These are phyloP conservation scores for Fistulinella cinereoalba DNA, from an alignment of 1,284 basidiomycete species.

Conservation along the genomic window DNA sequence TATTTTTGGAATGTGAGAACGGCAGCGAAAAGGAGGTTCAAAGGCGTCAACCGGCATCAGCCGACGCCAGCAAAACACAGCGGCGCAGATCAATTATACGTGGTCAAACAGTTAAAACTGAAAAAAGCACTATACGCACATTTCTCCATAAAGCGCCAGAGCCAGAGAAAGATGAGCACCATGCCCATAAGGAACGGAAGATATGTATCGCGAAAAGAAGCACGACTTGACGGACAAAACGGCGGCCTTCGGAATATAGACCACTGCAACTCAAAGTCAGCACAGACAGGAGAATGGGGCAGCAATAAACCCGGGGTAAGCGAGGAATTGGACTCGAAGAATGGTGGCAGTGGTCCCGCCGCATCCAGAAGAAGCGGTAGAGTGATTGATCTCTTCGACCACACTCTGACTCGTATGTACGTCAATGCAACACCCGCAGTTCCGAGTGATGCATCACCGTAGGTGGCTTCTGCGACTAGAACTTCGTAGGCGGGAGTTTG, in stretches of 20 bases:
- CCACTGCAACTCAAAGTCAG: conserved; percentile 43
- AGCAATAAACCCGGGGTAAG: background rate
- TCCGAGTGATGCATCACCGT: background rate
- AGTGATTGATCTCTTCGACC: conserved; percentile 3
- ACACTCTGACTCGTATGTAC: conserved; percentile 3
- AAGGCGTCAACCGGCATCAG: conserved; percentile 11
- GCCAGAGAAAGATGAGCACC: conserved; percentile 59
- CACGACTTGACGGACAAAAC: conserved; percentile 64
- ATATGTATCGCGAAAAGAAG: conserved; percentile 42
- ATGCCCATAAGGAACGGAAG: conserved; percentile 48
- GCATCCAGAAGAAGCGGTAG: conserved; percentile 4
- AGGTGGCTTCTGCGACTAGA: conserved; percentile 3
- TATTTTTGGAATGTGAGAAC: conserved; percentile 22
- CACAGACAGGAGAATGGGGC: background rate
- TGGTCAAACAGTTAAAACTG: background rate
- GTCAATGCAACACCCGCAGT: background rate
- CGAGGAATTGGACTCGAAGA: conserved; percentile 2
- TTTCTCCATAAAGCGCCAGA: conserved; percentile 59
- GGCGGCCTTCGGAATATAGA: conserved; percentile 59
- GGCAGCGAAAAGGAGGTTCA: conserved; percentile 7
- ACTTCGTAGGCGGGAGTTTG: conserved; percentile 12
- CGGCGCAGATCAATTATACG: conserved; percentile 8
- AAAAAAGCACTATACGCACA: conserved; percentile 43
- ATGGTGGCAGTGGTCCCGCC: background rate
- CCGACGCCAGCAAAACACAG: conserved; percentile 10